Evolutionary conservation across 805 yeast species (phyloP), one percentile per base, ranked within the genome.

Genomic region (Lachancea meyersii): DNA sequence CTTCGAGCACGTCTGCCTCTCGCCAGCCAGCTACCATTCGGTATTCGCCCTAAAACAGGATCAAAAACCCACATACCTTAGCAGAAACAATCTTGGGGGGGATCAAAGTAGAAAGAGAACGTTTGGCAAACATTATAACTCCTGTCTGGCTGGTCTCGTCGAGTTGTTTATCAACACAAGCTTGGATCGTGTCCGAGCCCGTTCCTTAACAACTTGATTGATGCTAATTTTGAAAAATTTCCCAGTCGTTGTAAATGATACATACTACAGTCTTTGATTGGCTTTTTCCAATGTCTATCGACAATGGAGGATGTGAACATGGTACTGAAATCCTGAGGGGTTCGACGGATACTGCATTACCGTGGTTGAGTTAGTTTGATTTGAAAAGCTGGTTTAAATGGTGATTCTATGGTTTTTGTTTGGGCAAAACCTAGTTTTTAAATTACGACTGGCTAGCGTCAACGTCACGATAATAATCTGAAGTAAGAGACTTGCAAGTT

Each of bases 81-180:
- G 96, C 93, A 50, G 97, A 88, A 45, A 96, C 97, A 64, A 91
- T 82, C 91, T 91, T 91, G 68, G 98, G 98, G 58, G 98, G 98
- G 64, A 91, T 89, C 73, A 91, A 77, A 61, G 97, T 84, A 53
- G 97, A 88, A 68, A 91, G 77, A 59, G 82, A 82, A 74, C 98
- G 89, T 82, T 86, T 89, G 63, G 80, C 75, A 69, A 88, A 75
- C 73, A 80, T 84, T 19, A 22, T 22, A 16, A 10, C 18, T 19
- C n/a, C 24, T 18, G 22, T 32, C 23, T 19, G 32, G 32, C 19
- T 30, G 19, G 19, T 4, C 17, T 30, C 10, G 17, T 8, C 4
- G 32, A 30, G 18, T 32, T 19, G 16, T 17, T 28, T 14, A 14
- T 8, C 16, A 14, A 28, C 32, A 14, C 7, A 7, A 28, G 14